Evolutionary conservation across 2,329 filamentous ascomycete species (phyloP).

Genomic region (Exophiala phaeomuriformis): DNA sequence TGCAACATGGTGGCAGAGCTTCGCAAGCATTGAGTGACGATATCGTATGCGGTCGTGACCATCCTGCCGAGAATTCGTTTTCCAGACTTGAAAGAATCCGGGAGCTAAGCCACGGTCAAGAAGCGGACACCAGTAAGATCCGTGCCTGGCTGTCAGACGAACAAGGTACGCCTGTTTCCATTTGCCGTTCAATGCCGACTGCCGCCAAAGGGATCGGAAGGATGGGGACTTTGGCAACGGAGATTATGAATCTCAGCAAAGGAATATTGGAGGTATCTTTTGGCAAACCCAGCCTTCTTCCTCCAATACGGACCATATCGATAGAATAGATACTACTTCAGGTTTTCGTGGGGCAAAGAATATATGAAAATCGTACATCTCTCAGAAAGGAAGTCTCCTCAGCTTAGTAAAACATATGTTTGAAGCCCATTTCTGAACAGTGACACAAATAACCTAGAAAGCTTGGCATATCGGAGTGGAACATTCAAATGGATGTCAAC

Average conservation of each 20-base stretch:
- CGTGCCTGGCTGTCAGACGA: constrained; percentile 2
- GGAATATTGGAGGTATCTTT: background rate
- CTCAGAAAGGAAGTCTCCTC: too few species aligned
- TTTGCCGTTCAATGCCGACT: constrained; percentile 1
- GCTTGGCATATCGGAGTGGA: too few species aligned
- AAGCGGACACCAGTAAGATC: background rate
- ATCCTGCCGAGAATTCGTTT: constrained; percentile 4
- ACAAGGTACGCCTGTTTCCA: constrained; percentile 1
- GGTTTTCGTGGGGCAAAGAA: too few species aligned
- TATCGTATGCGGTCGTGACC: background rate
- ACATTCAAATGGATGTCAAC: too few species aligned
- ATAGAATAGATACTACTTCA: background rate
- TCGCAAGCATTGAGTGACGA: too few species aligned
- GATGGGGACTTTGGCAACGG: constrained; percentile 3
- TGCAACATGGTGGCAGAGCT: too few species aligned
- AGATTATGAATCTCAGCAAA: background rate
- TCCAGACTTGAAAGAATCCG: background rate
- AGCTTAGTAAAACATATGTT: too few species aligned
- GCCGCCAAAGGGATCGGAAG: constrained; percentile 1
- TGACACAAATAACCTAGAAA: too few species aligned
- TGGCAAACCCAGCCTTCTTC: background rate
- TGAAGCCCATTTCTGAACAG: too few species aligned
- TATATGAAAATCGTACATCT: too few species aligned
- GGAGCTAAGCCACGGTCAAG: background rate
- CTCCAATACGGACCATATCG: background rate